Evolutionary conservation across 208 protist genomes (phyloP), one percentile per base, ranked within the genome.

Genomic region (Angomonas deanei): DNA sequence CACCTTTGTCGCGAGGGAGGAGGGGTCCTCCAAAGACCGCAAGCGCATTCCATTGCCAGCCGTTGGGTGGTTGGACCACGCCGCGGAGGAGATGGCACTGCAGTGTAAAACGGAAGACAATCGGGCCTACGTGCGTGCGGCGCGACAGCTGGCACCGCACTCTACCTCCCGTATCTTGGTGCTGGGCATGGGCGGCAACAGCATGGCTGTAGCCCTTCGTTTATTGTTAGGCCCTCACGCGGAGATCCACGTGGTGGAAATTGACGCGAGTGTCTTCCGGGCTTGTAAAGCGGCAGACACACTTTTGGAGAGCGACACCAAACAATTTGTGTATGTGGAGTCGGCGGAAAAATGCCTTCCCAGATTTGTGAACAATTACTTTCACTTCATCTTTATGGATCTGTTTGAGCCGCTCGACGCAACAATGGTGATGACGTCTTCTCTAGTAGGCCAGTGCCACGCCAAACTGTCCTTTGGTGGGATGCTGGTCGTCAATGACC

Each of bases 111-210:
- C n/a, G n/a, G n/a, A n/a, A n/a, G n/a, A n/a, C n/a, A 50, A 50
- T 26, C 24, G 39, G 15, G 24, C 33, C 26, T 33, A 30, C 10
- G 10, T 27, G 53, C 17, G 53, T 8, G 10, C 32, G 28, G 26
- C 30, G 10, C 53, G 53, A 6, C 13, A 23, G 28, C 66, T 74
- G 26, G 66, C 74, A 30, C 82, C 76, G 1, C 52, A 72, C 2
- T 10, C 72, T 0, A 59, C 24, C 15, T 76, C 66, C 27, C 66
- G 69, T 8, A 49, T 85, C 4, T 50, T 92, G 1, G 63, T 92
- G 3, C 74, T 92, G 6, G 85, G 85, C 38, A 92, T 92, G 85
- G 85, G 85, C 47, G 85, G 85, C 26, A 92, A 92, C 70, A 92
- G 82, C 66, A 92, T 92, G 72, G 85, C 78, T 0, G 53, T 76